Evolutionary conservation across 2,329 filamentous ascomycete genomes (phyloP), one percentile per base, ranked within the genome.

Genomic region (Xylaria sp.): DNA sequence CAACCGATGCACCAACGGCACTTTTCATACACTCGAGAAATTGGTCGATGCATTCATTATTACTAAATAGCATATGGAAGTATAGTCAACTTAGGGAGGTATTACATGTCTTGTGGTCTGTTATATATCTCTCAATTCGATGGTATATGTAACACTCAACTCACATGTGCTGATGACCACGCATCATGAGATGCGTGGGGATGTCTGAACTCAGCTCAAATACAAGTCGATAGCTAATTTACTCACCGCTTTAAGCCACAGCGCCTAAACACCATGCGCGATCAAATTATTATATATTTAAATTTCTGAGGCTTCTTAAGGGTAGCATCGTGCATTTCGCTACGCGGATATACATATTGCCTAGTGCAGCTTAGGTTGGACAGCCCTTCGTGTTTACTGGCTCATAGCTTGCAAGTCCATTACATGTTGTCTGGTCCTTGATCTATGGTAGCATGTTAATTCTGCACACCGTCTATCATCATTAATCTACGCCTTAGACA

Each of bases 251-350:
- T 53, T 18, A 51, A 47, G 66, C 53, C 29, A 57, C 35, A 9
- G 54, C 25, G 40, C 35, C 27, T 40, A 44, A 32, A 29, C 47
- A 40, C 32, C 10, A 32, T 5, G 12, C 32, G 42, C 12, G 27
- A 67, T 37, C 32, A 18, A 47, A 10, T 16, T 54, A 25, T 37
- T 55, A 32, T 47, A 8, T n/a, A 13, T 44, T 29, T 60, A 35
- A 55, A 60, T 55, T 18, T 51, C 47, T 47, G 44, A 55, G 12
- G 9, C 35, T 55, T 27, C 10, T 21, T 12, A 29, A 60, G 40
- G 23, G 47, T 66, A 51, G 58, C 13, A 63, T 66, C 53, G 48
- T 13, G 5, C 16, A 63, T 47, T 47, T 69, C 62, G 44, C 35
- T 58, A 3, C 37, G 51, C 21, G 18, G 37, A 51, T 50, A 27